phyloP scores from a whole-genome alignment of 2,329 filamentous ascomycete species.

The Cercospora sojina region DNA sequence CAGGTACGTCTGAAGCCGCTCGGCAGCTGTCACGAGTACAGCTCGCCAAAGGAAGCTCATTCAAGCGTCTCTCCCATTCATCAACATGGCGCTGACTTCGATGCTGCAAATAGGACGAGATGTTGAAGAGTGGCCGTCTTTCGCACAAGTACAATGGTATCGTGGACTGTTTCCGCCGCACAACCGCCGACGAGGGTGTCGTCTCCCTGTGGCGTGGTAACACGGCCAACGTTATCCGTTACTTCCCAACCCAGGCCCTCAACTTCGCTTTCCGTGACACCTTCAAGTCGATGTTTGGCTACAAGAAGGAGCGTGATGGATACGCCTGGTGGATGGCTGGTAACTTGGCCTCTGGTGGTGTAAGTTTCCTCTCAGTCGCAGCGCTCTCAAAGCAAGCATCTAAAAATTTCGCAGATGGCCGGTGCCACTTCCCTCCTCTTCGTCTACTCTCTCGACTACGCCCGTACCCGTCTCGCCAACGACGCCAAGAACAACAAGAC shows the following conservation, averaged over 20 bases:
- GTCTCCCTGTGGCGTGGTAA: conserved; percentile 98
- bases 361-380: conserved; percentile 53
- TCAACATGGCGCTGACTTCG: neutral
- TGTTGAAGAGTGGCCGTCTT: conserved; percentile 98
- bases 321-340: conserved; percentile 99
- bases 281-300: conserved; percentile 99
- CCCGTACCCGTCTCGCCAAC: conserved; percentile 99
- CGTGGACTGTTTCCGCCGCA: conserved; percentile 91
- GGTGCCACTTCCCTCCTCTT: conserved; percentile 99
- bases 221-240: conserved; percentile 99
- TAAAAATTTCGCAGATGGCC: conserved; percentile 63
- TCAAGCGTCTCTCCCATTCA: neutral
- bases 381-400: neutral
- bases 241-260: conserved; percentile 99
- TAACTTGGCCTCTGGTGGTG: conserved; percentile 99
- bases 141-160: conserved; percentile 97
- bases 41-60: neutral
- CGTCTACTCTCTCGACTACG: conserved; percentile 99
- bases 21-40: conserved; percentile 11
- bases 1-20: conserved; percentile 67
- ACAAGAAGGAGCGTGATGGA: conserved; percentile 99
- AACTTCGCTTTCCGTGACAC: conserved; percentile 99
- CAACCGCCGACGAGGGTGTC: conserved; percentile 85
- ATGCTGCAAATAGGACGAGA: conserved; percentile 77
- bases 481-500: conserved; percentile 98